phyloP scores from a whole-genome alignment of 2,329 filamentous ascomycete species.

The Zasmidium angulare region DNA sequence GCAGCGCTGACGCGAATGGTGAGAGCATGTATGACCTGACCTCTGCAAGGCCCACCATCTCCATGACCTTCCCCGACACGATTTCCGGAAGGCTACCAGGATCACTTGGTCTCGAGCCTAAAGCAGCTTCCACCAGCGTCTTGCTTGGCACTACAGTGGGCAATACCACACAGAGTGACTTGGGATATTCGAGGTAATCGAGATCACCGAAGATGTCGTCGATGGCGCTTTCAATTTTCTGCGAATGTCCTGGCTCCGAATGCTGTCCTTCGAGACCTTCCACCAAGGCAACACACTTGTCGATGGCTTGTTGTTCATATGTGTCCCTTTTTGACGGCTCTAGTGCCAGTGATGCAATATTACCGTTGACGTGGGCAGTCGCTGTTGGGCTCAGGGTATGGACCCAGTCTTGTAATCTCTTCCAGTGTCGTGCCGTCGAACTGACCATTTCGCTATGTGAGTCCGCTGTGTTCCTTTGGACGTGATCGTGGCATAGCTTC shows the following conservation, averaged over 20 bases:
- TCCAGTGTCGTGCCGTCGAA: constrained; percentile 7
- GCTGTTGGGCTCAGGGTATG: neutral
- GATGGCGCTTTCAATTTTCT: constrained; percentile 14
- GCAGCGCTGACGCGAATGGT: constrained; percentile 28
- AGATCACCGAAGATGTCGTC: constrained; percentile 48
- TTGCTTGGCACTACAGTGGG: constrained; percentile 41
- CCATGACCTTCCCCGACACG: constrained; percentile 13
- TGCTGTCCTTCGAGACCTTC: neutral
- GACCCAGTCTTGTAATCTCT: constrained; percentile 6
- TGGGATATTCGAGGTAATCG: constrained; percentile 49
- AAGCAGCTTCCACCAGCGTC: constrained; percentile 22
- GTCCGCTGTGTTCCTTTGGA: neutral
- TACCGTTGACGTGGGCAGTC: constrained; percentile 20
- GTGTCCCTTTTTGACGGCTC: constrained; percentile 28
- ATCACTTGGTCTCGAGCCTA: constrained; percentile 20
- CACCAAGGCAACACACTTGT: constrained; percentile 22
- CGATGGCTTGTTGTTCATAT: constrained; percentile 23
- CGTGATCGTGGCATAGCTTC: constrained; percentile 24
- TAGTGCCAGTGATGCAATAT: constrained; percentile 18
- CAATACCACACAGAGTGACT: constrained; percentile 39
- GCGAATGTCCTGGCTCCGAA: neutral
- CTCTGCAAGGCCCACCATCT: constrained; percentile 24
- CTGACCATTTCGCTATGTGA: neutral
- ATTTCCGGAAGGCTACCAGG: constrained; percentile 2
- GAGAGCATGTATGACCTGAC: constrained; percentile 34